Conservation (phyloP, 73 alveolate genomes). For the Blepharisma japonicum region DNA sequence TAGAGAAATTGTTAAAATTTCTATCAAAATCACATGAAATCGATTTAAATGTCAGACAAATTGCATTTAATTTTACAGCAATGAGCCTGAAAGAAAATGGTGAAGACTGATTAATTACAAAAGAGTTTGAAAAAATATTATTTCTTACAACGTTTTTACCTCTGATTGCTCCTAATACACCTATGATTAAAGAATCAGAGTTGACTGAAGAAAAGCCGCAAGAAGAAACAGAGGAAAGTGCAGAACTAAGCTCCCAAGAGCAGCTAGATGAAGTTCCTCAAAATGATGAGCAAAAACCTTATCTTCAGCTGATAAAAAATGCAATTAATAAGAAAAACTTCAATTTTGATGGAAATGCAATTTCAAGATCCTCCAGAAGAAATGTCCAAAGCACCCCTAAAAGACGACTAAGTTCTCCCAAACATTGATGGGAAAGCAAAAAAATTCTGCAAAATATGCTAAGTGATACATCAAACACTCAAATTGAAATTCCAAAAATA, state of each 20-base stretch:
- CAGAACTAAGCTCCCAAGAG: neutral
- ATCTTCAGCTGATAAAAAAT: neutral
- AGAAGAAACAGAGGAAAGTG: neutral
- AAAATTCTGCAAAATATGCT: neutral
- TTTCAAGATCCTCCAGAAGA: constrained; percentile 25
- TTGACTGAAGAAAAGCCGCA: neutral
- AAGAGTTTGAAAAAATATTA: neutral
- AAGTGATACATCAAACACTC: neutral
- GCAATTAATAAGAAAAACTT: neutral
- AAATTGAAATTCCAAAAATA: neutral
- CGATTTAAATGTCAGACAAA: too few relatives aligned
- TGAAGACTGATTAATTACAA: constrained; percentile 8
- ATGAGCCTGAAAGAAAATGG: too few relatives aligned
- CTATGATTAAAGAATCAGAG: neutral
- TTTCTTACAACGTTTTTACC: constrained; percentile 14
- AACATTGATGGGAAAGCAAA: constrained; percentile 27
- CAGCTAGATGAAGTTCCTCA: too few relatives aligned
- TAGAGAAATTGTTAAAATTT: too few relatives aligned
- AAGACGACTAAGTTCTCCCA: neutral
- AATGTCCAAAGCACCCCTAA: constrained; percentile 8
- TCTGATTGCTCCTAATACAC: constrained; percentile 15
- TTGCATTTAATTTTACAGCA: too few relatives aligned
- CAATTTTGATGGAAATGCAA: neutral
- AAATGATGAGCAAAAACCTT: too few relatives aligned
- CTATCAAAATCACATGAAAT: too few relatives aligned